Percentiles rank a stretch among this genome's conserved stretches.
These are phyloP conservation scores for Celoporthe dispersa DNA, from an alignment of 2,329 filamentous ascomycete species.

Conservation along the genomic window DNA sequence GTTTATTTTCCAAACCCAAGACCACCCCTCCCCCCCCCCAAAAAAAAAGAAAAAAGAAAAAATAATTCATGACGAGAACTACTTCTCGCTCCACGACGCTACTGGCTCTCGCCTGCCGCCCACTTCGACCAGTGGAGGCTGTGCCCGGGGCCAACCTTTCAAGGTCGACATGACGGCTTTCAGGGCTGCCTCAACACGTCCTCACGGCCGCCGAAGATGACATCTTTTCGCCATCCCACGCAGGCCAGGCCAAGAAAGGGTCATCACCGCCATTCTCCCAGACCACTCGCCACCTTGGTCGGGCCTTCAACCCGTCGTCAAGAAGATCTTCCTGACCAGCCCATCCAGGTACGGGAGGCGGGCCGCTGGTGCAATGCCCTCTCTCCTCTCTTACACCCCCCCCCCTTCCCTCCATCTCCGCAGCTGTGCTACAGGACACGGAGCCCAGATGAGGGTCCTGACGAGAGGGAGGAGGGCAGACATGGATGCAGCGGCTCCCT, in stretches of 20 bases:
- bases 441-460: background rate
- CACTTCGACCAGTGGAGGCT: background rate
- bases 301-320: background rate
- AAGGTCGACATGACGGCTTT: background rate
- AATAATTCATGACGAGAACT: no score
- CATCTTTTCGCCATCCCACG: background rate
- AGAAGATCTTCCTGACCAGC: background rate
- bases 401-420: background rate
- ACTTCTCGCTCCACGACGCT: background rate
- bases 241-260: background rate
- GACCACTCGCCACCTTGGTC: background rate
- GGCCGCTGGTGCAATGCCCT: slow-evolving; percentile 12
- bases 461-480: background rate
- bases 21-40: no score
- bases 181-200: background rate
- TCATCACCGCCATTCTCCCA: background rate
- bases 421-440: background rate
- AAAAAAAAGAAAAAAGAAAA: background rate
- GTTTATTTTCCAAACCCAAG: no score
- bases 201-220: background rate
- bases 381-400: background rate
- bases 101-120: background rate
- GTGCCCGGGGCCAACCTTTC: background rate
- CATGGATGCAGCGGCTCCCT: background rate
- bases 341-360: background rate